Percentiles rank a stretch among this genome's conserved stretches.
phyloP scores from a whole-genome alignment of 2,329 filamentous ascomycete genomes.

The Sclerotinia trifoliorum region DNA sequence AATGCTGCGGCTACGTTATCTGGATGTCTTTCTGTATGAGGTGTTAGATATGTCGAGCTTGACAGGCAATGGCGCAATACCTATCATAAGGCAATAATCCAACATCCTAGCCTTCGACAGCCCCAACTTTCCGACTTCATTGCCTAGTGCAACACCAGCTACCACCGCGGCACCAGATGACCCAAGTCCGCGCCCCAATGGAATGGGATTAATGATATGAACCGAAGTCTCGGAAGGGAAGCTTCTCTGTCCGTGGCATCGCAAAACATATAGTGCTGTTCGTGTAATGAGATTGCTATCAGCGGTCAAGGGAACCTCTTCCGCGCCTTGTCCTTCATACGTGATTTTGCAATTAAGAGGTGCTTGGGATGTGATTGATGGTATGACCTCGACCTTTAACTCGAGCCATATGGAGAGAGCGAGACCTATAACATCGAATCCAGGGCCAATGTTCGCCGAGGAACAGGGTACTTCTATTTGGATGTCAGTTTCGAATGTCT shows the following conservation, averaged over 20 bases:
- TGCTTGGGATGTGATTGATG: slow-evolving; percentile 53
- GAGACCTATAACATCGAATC: slow-evolving; percentile 96
- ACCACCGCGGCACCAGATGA: slow-evolving; percentile 95
- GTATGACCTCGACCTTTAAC: slow-evolving; percentile 75
- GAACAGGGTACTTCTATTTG: slow-evolving; percentile 72
- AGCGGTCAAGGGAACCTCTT: slow-evolving; percentile 77
- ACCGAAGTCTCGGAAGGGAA: slow-evolving; percentile 88
- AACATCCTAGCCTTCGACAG: slow-evolving; percentile 80
- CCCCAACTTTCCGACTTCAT: slow-evolving; percentile 78
- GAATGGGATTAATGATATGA: slow-evolving; percentile 94
- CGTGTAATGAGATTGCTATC: slow-evolving; percentile 90
- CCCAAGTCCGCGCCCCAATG: slow-evolving; percentile 87
- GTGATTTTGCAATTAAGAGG: slow-evolving; percentile 85
- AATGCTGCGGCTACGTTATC: slow-evolving; percentile 94
- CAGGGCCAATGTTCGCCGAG: slow-evolving; percentile 95
- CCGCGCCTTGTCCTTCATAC: slow-evolving; percentile 73
- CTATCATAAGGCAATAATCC: slow-evolving; percentile 97
- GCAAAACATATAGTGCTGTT: slow-evolving; percentile 88
- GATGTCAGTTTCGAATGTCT: slow-evolving; percentile 9
- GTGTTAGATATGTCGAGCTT: slow-evolving; percentile 6
- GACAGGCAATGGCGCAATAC: slow-evolving; percentile 44
- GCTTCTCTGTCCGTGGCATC: slow-evolving; percentile 81
- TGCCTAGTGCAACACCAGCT: slow-evolving; percentile 88
- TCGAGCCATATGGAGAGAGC: slow-evolving; percentile 93
- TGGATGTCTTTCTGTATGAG: slow-evolving; percentile 70